phyloP scores from a whole-genome alignment of 768 basidiomycete species.

The Auricularia sp. region DNA sequence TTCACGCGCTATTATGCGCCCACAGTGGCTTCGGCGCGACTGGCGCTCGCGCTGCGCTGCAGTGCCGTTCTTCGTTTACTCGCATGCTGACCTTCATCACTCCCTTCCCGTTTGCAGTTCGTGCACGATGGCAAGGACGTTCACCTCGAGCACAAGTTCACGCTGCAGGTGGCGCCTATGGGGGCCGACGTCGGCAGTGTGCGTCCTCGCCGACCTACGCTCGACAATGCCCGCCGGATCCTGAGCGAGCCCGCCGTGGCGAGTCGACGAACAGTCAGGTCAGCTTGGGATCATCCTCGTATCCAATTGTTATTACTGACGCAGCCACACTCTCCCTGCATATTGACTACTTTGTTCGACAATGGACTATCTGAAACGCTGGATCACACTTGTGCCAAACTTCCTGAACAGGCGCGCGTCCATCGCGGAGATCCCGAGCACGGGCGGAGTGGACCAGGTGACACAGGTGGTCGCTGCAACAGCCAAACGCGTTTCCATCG shows the following conservation, averaged over 20 bases:
- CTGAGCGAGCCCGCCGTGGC: slow-evolving; percentile 18
- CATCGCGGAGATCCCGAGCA: slow-evolving; percentile 10
- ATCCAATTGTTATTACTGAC: no score
- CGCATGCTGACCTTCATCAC: not conserved
- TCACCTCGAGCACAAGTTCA: slow-evolving; percentile 53
- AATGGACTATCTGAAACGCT: no score
- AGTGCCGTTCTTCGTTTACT: not conserved
- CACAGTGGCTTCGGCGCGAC: no score
- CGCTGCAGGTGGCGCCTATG: slow-evolving; percentile 62
- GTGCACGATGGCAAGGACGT: slow-evolving; percentile 68
- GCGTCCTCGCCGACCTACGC: slow-evolving; percentile 32
- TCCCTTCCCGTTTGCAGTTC: slow-evolving; percentile 32
- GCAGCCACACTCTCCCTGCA: no score
- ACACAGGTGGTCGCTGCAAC: slow-evolving; percentile 3
- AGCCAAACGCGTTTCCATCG: not conserved
- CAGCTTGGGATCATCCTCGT: not conserved
- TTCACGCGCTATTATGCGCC: no score
- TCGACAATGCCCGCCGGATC: slow-evolving; percentile 28
- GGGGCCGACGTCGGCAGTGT: slow-evolving; percentile 34
- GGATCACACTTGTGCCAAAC: no score
- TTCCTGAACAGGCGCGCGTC: slow-evolving; percentile 24
- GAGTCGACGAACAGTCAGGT: slow-evolving; percentile 20
- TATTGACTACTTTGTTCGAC: no score
- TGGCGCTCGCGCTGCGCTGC: not conserved
- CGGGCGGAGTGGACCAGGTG: not conserved